Percentiles rank a stretch among this genome's conserved stretches.
Conservation (phyloP, 176 grass and related monocot species). For the Eragrostis curvula region DNA sequence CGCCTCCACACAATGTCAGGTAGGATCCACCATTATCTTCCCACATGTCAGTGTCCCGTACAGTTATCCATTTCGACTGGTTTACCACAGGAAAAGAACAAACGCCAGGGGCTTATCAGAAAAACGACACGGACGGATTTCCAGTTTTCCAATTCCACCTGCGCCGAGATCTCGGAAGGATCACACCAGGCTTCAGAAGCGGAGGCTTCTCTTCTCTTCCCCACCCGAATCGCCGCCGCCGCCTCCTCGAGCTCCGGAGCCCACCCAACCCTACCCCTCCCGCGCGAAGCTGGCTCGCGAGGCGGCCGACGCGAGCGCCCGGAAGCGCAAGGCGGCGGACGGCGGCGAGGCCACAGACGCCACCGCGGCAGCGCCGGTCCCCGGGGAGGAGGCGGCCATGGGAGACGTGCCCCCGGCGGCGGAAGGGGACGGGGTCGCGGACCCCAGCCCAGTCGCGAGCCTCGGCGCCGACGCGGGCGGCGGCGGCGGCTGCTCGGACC, state of each 20-base stretch:
- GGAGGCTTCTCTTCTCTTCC: slow-evolving; percentile 8
- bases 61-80: not conserved
- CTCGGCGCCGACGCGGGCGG: not conserved
- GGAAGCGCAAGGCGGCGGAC: slow-evolving; percentile 86
- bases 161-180: slow-evolving; percentile 51
- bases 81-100: not conserved
- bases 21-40: fast-evolving
- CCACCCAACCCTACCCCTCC: not conserved
- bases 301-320: slow-evolving; percentile 82
- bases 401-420: slow-evolving; percentile 31
- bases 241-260: slow-evolving; percentile 29
- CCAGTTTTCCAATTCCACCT: not conserved
- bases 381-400: slow-evolving; percentile 41
- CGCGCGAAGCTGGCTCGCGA: slow-evolving; percentile 81
- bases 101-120: slow-evolving; percentile 8
- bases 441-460: slow-evolving; percentile 41
- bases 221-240: slow-evolving; percentile 42
- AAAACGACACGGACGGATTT: slow-evolving; percentile 23
- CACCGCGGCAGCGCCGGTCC: not conserved
- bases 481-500: slow-evolving; percentile 34
- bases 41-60: not conserved
- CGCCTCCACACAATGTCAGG: not conserved
- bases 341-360: slow-evolving; percentile 25
- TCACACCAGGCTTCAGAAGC: slow-evolving; percentile 10
- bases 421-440: slow-evolving; percentile 20